phyloP scores from a whole-genome alignment of 1,139 yeast species.

The Hemisphaericaspora xylofermentans region DNA sequence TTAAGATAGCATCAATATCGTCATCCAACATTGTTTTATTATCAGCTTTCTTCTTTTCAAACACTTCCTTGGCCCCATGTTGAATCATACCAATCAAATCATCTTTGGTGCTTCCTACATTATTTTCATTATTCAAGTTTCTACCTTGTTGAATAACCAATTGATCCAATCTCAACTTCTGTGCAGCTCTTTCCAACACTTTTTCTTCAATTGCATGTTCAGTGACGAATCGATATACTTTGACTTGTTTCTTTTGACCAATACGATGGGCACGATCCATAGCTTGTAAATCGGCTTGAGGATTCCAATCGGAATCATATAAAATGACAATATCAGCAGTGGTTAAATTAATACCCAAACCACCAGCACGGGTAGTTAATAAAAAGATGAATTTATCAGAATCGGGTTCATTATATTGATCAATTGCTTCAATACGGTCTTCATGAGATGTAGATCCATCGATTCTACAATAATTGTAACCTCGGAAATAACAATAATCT shows the following conservation, averaged over 20 bases:
- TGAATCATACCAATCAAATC: constrained; percentile 94
- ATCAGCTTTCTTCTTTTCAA: constrained; percentile 41
- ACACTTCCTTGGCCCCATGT: constrained; percentile 91
- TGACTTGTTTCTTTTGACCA: constrained; percentile 95
- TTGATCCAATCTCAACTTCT: constrained; percentile 87
- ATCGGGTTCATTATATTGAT: constrained; percentile 81
- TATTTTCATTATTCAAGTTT: constrained; percentile 33
- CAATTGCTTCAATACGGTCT: constrained; percentile 89
- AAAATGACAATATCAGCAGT: constrained; percentile 88
- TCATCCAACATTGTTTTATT: constrained; percentile 47
- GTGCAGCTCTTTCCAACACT: constrained; percentile 93
- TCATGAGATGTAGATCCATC: constrained; percentile 96
- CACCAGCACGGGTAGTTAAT: constrained; percentile 98
- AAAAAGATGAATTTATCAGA: constrained; percentile 82
- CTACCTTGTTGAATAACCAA: constrained; percentile 95
- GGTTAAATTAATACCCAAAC: constrained; percentile 91
- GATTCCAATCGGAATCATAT: constrained; percentile 98
- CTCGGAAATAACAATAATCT: constrained; percentile 86
- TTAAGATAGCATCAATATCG: constrained; percentile 78
- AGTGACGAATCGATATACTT: constrained; percentile 87
- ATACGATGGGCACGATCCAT: constrained; percentile 99
- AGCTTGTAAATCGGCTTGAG: constrained; percentile 97
- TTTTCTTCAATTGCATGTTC: constrained; percentile 97
- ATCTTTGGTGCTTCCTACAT: constrained; percentile 59
- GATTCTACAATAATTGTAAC: constrained; percentile 83